These are phyloP conservation scores for Eucalyptus victrix DNA, from an alignment of 345 rosid species.

Conservation along the genomic window DNA sequence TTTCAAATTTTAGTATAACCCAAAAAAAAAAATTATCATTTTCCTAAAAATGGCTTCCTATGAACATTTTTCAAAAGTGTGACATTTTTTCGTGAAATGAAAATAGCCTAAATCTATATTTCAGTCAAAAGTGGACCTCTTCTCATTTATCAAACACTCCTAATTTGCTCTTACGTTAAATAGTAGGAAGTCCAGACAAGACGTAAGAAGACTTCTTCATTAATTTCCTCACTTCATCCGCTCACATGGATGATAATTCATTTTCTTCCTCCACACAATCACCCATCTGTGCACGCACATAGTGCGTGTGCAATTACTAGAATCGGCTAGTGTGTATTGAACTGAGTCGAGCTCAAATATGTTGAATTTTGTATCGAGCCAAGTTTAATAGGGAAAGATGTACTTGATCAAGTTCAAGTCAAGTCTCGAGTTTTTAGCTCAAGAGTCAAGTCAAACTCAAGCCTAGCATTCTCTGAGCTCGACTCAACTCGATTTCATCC, in stretches of 20 bases:
- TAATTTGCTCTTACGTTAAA: neutral
- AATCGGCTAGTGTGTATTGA: neutral
- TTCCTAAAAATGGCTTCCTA: too few species aligned
- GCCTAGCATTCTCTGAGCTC: too few species aligned
- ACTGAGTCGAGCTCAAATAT: accelerated
- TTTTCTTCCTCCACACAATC: neutral
- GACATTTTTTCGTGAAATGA: accelerated
- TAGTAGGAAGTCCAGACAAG: neutral
- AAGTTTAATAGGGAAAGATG: neutral
- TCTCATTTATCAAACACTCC: neutral
- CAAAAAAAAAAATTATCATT: too few species aligned
- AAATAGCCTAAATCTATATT: neutral
- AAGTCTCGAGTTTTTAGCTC: neutral
- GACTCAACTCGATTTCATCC: neutral
- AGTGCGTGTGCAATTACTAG: neutral
- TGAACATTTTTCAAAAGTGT: accelerated
- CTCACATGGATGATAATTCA: neutral
- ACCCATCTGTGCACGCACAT: neutral
- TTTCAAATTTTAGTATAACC: too few species aligned
- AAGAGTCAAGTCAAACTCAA: neutral
- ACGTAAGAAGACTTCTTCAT: neutral
- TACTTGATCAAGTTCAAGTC: neutral
- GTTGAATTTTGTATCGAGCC: neutral
- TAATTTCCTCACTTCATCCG: neutral
- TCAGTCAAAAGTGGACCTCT: neutral